Percentiles rank a stretch among this genome's conserved stretches.
Conservation (phyloP, 495 filamentous ascomycete genomes). For the Pyrenula massariospora region DNA sequence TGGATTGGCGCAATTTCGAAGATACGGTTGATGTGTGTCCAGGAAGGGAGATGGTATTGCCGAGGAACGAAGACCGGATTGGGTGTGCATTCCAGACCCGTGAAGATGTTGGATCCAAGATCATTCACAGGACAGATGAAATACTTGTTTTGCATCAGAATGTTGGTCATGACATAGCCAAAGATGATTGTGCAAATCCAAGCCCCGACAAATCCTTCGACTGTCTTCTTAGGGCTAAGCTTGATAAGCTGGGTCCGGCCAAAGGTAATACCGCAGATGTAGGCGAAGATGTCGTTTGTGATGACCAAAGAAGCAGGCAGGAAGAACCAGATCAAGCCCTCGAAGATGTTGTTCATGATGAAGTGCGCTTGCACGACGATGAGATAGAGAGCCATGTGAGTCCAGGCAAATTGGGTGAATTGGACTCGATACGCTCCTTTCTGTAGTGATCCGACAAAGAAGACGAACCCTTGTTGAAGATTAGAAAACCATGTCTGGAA, state of each 20-base stretch:
- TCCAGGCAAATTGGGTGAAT: conserved; percentile 98
- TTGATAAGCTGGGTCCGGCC: conserved; percentile 96
- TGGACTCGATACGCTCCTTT: conserved; percentile 95
- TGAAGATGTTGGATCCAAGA: conserved; percentile 83
- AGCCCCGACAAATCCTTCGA: conserved; percentile 94
- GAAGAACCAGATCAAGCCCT: conserved; percentile 99
- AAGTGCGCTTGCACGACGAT: conserved; percentile 98
- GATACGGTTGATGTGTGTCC: conserved; percentile 46
- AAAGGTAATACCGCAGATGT: conserved; percentile 94
- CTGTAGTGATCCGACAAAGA: conserved; percentile 94
- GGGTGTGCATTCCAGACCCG: conserved; percentile 81
- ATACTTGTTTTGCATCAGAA: conserved; percentile 87
- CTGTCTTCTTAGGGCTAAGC: conserved; percentile 97
- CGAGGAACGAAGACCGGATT: conserved; percentile 85
- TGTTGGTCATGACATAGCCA: conserved; percentile 70
- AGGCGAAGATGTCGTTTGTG: conserved; percentile 98
- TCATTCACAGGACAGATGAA: conserved; percentile 98
- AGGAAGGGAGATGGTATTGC: conserved; percentile 67
- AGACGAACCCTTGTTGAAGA: conserved; percentile 78
- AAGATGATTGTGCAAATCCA: conserved; percentile 92
- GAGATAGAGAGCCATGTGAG: conserved; percentile 96
- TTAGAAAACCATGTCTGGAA: conserved; percentile 4
- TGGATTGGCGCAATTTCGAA: conserved; percentile 78
- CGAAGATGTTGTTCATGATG: conserved; percentile 99
- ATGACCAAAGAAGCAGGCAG: conserved; percentile 90